Base-by-base conservation (phyloP, 116 monocot genomes). In the Thalassia testudinum region DNA sequence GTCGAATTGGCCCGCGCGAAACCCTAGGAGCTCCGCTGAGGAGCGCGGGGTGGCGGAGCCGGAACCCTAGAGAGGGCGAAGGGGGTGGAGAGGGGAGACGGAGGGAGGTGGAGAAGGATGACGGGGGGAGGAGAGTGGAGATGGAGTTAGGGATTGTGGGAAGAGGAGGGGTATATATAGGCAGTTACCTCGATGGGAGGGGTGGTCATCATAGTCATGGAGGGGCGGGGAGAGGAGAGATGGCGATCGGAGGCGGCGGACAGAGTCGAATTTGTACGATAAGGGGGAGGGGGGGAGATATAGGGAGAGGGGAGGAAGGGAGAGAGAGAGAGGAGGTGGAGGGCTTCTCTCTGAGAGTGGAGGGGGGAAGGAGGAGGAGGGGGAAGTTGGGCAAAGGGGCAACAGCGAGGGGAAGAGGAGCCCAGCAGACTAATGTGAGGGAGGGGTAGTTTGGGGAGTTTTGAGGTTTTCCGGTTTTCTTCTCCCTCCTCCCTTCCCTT, bases 161-260 rank as follows among this genome's bases (percentile, higher is more conserved):
- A n/a, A n/a, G n/a, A n/a, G n/a, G n/a, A 40, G 45, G 19, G 45
- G 10, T n/a, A 45, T 20, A 2, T 15, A n/a, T 45, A 20, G 4
- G 45, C 45, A 16, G 18, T 40, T 75, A 81, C 87, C 20, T 78
- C 81, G 62, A 78, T 53, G 25, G 78, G 72, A 0, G 81, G 81
- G 42, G 81, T 69, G 17, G 87, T 68, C 75, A 78, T 73, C 67
- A 78, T 65, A 63, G 81, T 86, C 86, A 81, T 87, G 59, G 67
- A 67, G 21, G 26, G 26, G 47, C 14, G 49, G 21, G 12, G 16
- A 0, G 30, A 21, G 18, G 5, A 40, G 21, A 7, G 59, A 28
- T 10, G 34, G 0, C 20, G 28, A 19, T 23, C 0, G 10, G 42
- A 40, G 42, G 19, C 37, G 42, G 14, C 30, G 30, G 10, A 5